Evolutionary conservation across 306 rosid genomes (phyloP).

Genomic region (Abrus pulchellus): DNA sequence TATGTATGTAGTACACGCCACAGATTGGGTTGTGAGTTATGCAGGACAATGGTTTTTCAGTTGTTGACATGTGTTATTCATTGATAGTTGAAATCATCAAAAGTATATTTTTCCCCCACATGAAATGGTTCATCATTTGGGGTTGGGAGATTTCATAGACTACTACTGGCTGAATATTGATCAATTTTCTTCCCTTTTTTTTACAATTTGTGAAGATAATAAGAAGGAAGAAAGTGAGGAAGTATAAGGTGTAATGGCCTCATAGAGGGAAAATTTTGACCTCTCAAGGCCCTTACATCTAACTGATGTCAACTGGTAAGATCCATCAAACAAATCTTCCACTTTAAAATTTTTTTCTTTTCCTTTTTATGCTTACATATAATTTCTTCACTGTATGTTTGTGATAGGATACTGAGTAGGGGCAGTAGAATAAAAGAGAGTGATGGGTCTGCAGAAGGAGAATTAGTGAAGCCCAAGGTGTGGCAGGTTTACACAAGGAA

Average conservation of each 20-base stretch:
- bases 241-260: constrained; percentile 61
- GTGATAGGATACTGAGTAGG: too few species aligned
- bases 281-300: constrained; percentile 85
- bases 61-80: constrained; percentile 30
- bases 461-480: too few species aligned
- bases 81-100: constrained; percentile 1
- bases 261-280: constrained; percentile 75
- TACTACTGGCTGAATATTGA: neutral
- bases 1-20: neutral
- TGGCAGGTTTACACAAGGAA: too few species aligned
- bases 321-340: constrained; percentile 9
- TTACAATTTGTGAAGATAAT: constrained; percentile 43
- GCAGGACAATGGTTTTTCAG: constrained; percentile 10
- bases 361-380: constrained; percentile 5
- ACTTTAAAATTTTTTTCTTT: neutral
- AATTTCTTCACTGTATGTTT: constrained; percentile 25
- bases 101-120: neutral
- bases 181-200: constrained; percentile 3
- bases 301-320: constrained; percentile 81
- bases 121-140: constrained; percentile 10
- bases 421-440: too few species aligned
- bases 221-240: constrained; percentile 41
- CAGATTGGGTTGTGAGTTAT: constrained; percentile 12
- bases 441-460: too few species aligned
- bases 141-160: constrained; percentile 2